Evolutionary conservation across 768 basidiomycete species (phyloP), one percentile per base, ranked within the genome.

Genomic region (Boletus sp.): DNA sequence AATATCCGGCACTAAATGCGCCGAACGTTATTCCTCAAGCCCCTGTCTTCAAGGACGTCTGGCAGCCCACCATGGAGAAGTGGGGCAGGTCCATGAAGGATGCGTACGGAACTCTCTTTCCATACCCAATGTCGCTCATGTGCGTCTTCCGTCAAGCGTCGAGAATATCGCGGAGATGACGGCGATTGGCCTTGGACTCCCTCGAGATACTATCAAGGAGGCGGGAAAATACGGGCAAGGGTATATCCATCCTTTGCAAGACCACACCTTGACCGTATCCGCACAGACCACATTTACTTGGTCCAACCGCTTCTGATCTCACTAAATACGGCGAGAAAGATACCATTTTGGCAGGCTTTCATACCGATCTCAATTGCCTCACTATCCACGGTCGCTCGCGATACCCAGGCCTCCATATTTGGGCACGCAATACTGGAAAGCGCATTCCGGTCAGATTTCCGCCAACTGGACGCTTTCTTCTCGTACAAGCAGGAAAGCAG

Each of bases 401-500:
- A 55, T 93, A 88, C 70, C 90, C 93, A 0, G 93, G 91, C 27
- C 78, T 97, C 23, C 82, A 97, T 68, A 90, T 98, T 49, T 97
- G 95, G 95, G 95, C 93, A 14, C 81, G 95, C 35, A 97, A 98
- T 65, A 87, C 87, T 0, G 95, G 95, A 30, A 93, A 90, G 68
- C 85, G 91, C 14, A 91, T 98, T 56, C 77, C 86, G 2, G 94
- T 97, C 42, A 84, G 80, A 64, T 92, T 98, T 47, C 94, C 94
- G 1, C 76, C 81, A 1, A 90, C 88, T 4, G 85, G 85, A 45
- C 81, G 85, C 38, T 85, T 86, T 66, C 79, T 98, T 33, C 81
- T 98, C 14, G 92, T 98, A 1, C 95, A 98, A 71, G 94, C 94
- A 2, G 95, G 95, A 38, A 96, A 94, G 71, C 95, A 98, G 67